Conservation (phyloP, 306 rosid genomes). For the Prunus padus region DNA sequence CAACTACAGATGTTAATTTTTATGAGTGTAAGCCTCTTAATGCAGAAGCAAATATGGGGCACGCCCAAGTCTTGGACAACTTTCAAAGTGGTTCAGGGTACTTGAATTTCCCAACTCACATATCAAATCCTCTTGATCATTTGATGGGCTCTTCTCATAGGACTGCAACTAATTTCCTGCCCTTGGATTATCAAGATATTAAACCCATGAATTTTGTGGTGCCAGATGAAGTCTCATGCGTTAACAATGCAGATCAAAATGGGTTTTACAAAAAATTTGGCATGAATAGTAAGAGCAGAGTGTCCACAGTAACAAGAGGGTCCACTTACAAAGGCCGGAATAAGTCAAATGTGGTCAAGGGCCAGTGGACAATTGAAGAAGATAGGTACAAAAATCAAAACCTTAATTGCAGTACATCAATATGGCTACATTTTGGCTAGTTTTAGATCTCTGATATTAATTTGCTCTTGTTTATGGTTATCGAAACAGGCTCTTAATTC, state of each 20-base stretch:
- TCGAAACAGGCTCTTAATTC: conserved; percentile 60
- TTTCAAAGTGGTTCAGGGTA: conserved; percentile 41
- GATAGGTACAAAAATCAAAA: conserved; percentile 52
- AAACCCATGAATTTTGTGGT: conserved; percentile 49
- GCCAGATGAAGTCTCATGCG: conserved; percentile 70
- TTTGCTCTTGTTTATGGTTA: not conserved
- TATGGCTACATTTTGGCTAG: not conserved
- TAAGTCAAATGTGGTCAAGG: conserved; percentile 66
- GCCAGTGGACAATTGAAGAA: conserved; percentile 89
- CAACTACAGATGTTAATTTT: conserved; percentile 32
- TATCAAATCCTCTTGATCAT: conserved; percentile 34
- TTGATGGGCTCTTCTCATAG: conserved; percentile 30
- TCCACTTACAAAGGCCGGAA: conserved; percentile 44
- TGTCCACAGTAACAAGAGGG: conserved; percentile 37
- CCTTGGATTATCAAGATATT: conserved; percentile 31
- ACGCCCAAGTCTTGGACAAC: conserved; percentile 56
- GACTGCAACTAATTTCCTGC: conserved; percentile 25
- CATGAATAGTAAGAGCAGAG: conserved; percentile 34
- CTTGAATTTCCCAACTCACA: conserved; percentile 37
- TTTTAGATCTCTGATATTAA: not conserved
- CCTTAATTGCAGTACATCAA: too few species aligned
- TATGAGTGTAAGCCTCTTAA: conserved; percentile 47
- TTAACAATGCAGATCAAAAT: conserved; percentile 33
- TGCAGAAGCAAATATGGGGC: conserved; percentile 30
- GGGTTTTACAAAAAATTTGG: conserved; percentile 38